Percentiles rank a stretch among this genome's conserved stretches.
Evolutionary conservation across 2,329 filamentous ascomycete genomes (phyloP).

Genomic region (Pleomassaria siparia): DNA sequence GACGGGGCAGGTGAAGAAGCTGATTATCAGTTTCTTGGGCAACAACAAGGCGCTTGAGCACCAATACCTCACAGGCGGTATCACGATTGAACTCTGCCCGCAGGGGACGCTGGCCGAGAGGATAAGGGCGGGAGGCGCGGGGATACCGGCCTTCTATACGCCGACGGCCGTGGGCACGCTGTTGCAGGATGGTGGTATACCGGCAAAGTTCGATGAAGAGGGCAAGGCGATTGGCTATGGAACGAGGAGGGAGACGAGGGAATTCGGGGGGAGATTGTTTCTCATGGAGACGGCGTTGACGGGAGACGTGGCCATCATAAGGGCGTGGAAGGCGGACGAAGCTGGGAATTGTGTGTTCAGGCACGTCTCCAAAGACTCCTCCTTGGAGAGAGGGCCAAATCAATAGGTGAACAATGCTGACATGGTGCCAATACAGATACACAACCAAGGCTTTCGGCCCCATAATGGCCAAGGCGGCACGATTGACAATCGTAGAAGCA

Average conservation of each 20-base stretch:
- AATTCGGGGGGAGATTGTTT: constrained; percentile 72
- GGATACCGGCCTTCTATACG: constrained; percentile 80
- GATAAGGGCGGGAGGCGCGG: constrained; percentile 71
- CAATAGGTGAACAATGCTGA: too few species aligned
- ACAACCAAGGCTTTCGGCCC: constrained; percentile 42
- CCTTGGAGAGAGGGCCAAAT: background rate
- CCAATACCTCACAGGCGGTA: constrained; percentile 70
- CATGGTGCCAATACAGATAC: constrained; percentile 27
- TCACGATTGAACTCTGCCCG: constrained; percentile 75
- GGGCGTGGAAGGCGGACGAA: constrained; percentile 75
- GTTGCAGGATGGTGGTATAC: constrained; percentile 68
- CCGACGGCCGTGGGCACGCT: constrained; percentile 68
- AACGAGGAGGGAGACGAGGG: constrained; percentile 66
- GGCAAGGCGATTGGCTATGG: constrained; percentile 65
- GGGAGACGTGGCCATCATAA: constrained; percentile 74
- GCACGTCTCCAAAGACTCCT: constrained; percentile 14
- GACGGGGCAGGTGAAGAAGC: constrained; percentile 68
- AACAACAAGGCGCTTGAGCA: constrained; percentile 76
- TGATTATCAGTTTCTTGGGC: constrained; percentile 77
- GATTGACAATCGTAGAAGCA: constrained; percentile 90
- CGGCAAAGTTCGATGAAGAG: constrained; percentile 60
- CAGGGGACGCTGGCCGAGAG: constrained; percentile 75
- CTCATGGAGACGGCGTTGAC: constrained; percentile 76
- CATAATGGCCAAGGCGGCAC: constrained; percentile 83
- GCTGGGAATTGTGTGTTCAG: constrained; percentile 75